phyloP scores from a whole-genome alignment of 1,284 basidiomycete genomes.

The Fomitopsis betulina region DNA sequence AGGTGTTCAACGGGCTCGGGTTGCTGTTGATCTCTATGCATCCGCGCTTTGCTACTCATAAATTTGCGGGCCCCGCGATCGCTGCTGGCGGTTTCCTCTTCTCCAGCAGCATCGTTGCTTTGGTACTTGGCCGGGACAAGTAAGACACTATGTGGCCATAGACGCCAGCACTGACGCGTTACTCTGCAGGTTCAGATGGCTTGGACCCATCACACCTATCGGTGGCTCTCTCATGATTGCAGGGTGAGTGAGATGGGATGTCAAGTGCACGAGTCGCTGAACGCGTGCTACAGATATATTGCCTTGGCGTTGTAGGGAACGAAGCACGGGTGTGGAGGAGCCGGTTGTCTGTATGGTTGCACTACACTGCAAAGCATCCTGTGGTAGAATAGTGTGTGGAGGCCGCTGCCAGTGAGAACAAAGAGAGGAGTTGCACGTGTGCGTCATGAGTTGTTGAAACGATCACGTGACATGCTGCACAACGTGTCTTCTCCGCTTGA shows the following conservation, averaged over 20 bases:
- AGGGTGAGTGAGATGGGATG: slow-evolving; percentile 48
- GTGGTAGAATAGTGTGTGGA: neutral
- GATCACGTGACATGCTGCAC: slow-evolving; percentile 22
- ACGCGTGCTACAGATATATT: slow-evolving; percentile 39
- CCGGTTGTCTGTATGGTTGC: too few relatives aligned
- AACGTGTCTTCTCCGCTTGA: slow-evolving; percentile 18
- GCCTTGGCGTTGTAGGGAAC: slow-evolving; percentile 40
- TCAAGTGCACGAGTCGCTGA: neutral
- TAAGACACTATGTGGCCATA: slow-evolving; percentile 23
- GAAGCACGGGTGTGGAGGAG: neutral
- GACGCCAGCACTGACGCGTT: neutral
- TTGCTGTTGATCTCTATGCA: slow-evolving; percentile 71
- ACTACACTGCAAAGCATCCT: neutral
- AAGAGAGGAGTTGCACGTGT: slow-evolving; percentile 8
- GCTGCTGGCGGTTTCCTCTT: slow-evolving; percentile 61
- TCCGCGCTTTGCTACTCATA: slow-evolving; percentile 57
- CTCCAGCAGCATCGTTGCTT: slow-evolving; percentile 65
- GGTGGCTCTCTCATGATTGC: slow-evolving; percentile 74
- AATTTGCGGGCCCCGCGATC: slow-evolving; percentile 70
- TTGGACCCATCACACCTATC: slow-evolving; percentile 76
- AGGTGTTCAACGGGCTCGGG: slow-evolving; percentile 79
- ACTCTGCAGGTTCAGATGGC: slow-evolving; percentile 43
- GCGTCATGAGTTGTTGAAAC: slow-evolving; percentile 10
- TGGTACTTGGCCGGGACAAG: slow-evolving; percentile 58
- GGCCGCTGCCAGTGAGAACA: too few relatives aligned